phyloP scores from a whole-genome alignment of 176 grass and related monocot genomes.

The Eleusine indica region DNA sequence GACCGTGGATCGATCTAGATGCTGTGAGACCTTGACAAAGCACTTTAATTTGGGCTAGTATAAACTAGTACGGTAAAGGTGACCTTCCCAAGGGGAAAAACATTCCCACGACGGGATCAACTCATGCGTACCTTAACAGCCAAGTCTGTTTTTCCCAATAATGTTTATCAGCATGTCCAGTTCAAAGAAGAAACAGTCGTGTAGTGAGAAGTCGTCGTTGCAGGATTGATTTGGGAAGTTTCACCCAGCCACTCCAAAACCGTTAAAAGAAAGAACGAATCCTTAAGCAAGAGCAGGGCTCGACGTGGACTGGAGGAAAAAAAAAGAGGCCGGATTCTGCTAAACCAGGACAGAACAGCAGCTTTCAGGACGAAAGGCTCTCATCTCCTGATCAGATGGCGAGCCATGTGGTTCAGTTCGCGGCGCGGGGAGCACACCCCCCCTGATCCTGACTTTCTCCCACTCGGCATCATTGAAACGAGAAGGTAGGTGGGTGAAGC shows the following conservation, averaged over 20 bases:
- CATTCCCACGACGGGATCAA: background rate
- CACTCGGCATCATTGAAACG: slow-evolving; percentile 28
- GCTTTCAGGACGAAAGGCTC: slow-evolving; percentile 19
- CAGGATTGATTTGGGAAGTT: background rate
- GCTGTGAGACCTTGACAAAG: background rate
- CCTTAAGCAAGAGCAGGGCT: background rate
- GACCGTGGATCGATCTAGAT: background rate
- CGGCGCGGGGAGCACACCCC: background rate
- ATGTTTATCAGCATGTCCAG: background rate
- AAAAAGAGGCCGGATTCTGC: background rate
- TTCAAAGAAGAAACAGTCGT: background rate
- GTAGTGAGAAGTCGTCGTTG: background rate
- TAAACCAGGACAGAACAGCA: slow-evolving; percentile 9
- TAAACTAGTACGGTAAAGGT: background rate
- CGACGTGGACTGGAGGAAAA: slow-evolving; percentile 6
- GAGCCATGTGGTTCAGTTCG: slow-evolving; percentile 23
- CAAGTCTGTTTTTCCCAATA: background rate
- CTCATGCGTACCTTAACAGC: slow-evolving; percentile 25
- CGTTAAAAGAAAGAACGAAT: background rate
- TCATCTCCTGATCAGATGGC: slow-evolving; percentile 23
- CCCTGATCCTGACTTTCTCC: background rate
- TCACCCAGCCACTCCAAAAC: background rate
- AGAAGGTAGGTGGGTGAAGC: background rate
- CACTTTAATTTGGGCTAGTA: background rate
- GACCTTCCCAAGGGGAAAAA: background rate